Percentiles rank a stretch among this genome's conserved stretches.
Conservation (phyloP, 257 asterid species). For the Ligustrum vulgare region DNA sequence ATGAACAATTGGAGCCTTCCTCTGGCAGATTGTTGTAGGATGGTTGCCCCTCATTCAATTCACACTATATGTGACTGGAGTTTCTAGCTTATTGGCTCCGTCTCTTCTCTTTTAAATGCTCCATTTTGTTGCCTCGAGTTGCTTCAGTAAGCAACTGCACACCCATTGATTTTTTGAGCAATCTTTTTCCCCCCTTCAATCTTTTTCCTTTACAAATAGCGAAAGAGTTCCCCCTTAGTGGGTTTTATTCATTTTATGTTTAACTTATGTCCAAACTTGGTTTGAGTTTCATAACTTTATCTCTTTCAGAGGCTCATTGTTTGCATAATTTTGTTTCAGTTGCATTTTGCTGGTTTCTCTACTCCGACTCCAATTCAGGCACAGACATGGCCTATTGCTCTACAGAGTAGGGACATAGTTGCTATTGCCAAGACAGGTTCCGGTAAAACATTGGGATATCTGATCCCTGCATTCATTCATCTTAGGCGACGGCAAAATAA, state of each 20-base stretch:
- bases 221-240: slow-evolving; percentile 14
- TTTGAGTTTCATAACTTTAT: slow-evolving; percentile 18
- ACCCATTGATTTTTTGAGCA: slow-evolving; percentile 63
- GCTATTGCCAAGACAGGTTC: slow-evolving; percentile 99
- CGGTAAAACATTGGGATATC: slow-evolving; percentile 92
- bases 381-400: slow-evolving; percentile 94
- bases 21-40: slow-evolving; percentile 79
- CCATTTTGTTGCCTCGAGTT: slow-evolving; percentile 87
- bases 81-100: slow-evolving; percentile 83
- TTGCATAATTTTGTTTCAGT: slow-evolving; percentile 50
- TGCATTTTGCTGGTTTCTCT: slow-evolving; percentile 79
- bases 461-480: slow-evolving; percentile 89
- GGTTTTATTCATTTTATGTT: slow-evolving; percentile 11
- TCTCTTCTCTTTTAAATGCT: slow-evolving; percentile 79
- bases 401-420: slow-evolving; percentile 78
- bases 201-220: slow-evolving; percentile 23
- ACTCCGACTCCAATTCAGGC: slow-evolving; percentile 98
- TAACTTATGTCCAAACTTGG: slow-evolving; percentile 17
- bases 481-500: slow-evolving; percentile 67
- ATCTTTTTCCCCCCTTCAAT: slow-evolving; percentile 26
- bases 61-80: slow-evolving; percentile 84
- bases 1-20: slow-evolving; percentile 91
- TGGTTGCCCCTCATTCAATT: slow-evolving; percentile 72
- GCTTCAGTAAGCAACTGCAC: slow-evolving; percentile 98
- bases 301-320: slow-evolving; percentile 23